phyloP scores from a whole-genome alignment of 164 flowering plant species.

The Annona cherimola region DNA sequence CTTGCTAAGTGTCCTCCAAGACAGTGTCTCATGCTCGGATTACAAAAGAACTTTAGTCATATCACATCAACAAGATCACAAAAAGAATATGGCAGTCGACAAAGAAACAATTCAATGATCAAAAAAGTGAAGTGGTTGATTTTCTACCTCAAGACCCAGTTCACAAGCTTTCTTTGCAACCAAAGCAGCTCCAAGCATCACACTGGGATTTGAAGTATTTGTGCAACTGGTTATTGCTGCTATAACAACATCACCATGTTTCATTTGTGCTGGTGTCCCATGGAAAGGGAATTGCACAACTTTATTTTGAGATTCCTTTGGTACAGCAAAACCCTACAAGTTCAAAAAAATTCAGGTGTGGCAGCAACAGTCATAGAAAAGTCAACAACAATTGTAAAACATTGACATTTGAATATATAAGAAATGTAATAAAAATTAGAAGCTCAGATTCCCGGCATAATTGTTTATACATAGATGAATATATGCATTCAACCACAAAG shows the following conservation, averaged over 20 bases:
- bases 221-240: conserved; percentile 98
- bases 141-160: conserved; percentile 60
- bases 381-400: not conserved
- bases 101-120: not conserved
- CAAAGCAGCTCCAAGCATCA: conserved; percentile 93
- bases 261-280: conserved; percentile 75
- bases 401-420: not conserved
- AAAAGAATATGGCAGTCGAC: not conserved
- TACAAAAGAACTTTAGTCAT: not conserved
- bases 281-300: conserved; percentile 76
- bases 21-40: not conserved
- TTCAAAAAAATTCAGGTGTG: not conserved
- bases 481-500: not conserved
- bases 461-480: not conserved
- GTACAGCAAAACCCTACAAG: conserved; percentile 82
- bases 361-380: not conserved
- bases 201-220: conserved; percentile 95
- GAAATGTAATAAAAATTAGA: too few species aligned
- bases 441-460: not conserved
- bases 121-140: not conserved
- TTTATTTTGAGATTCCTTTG: conserved; percentile 75
- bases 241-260: conserved; percentile 91
- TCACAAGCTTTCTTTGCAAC: conserved; percentile 92
- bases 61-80: not conserved
- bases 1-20: not conserved